Evolutionary conservation across 2,329 filamentous ascomycete species (phyloP), one percentile per base, ranked within the genome.

Genomic region (Ceratocystis cubensis): DNA sequence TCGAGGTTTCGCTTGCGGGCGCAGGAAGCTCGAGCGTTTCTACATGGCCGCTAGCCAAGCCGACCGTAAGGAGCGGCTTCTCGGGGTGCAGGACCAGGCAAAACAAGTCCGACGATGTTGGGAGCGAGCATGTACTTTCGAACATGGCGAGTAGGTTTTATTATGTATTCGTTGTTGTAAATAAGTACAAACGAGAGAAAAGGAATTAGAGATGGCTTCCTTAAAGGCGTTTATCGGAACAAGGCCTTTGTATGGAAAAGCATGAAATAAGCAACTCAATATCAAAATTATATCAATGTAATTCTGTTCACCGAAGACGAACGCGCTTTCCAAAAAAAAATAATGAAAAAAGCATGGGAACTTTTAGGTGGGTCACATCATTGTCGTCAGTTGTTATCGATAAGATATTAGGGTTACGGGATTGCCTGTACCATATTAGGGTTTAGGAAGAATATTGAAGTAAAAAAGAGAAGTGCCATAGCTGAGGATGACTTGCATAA

Each of bases 41-140:
- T 69, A 97, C 91, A 75, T 94, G 90, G 68, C 93, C 93, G 65
- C 83, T 88, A 17, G 88, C 86, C 30, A 96, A 82, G 17, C 94
- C 94, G 61, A 96, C 89, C 0, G 91, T 89, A 69, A 99, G 81
- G 63, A 99, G 78, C 15, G 93, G 90, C 74, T 92, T 85, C 0
- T 82, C 83, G 1, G 94, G 92, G 74, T 99, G 94, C 22, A 96
- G 79, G 13, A 88, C 88, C 75, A 96, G 91, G 1, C 90, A 78
- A 78, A 99, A 97, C 72, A 99, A 81, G 73, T 97, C 94, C 67
- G 89, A 84, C 67, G 84, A 83, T 61, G 97, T 84, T 69, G 92
- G 91, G 59, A 97, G 84, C 30, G 89, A 91, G 80, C 93, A 96
- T 70, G 96, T 83, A 70, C 91, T 96, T 76, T 96, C 91, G 73